These are phyloP conservation scores for Penicillium sp. DNA, from an alignment of 2,329 filamentous ascomycete species.

Conservation along the genomic window DNA sequence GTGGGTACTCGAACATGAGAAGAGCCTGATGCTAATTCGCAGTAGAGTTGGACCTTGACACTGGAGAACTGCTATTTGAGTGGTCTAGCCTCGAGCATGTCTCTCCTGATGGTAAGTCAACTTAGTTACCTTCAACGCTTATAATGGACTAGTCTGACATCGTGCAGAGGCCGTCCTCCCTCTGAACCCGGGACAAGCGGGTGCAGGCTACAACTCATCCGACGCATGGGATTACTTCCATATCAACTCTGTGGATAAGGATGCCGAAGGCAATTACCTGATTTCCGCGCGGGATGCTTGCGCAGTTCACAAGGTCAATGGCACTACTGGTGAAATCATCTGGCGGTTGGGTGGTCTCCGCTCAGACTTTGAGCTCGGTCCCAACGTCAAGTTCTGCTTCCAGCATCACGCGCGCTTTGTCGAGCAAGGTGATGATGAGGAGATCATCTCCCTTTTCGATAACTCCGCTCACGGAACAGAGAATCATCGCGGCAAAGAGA, in stretches of 20 bases:
- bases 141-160: too few species aligned
- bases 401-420: conserved; percentile 54
- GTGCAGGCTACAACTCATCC: conserved; percentile 38
- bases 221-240: conserved; percentile 55
- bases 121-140: too few species aligned
- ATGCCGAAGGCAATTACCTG: conserved; percentile 47
- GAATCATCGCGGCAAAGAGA: conserved; percentile 21
- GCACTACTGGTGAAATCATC: conserved; percentile 48
- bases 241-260: conserved; percentile 48
- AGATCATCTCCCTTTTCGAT: conserved; percentile 55
- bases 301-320: conserved; percentile 51
- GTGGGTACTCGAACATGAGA: conserved; percentile 15
- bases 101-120: too few species aligned
- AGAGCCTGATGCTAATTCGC: neutral
- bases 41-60: conserved; percentile 50
- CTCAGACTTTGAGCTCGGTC: conserved; percentile 45
- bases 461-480: conserved; percentile 51
- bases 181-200: conserved; percentile 48
- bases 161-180: conserved; percentile 28
- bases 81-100: too few species aligned
- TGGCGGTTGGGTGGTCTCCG: conserved; percentile 50
- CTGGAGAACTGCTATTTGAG: conserved; percentile 16
- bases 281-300: conserved; percentile 50
- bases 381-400: conserved; percentile 50
- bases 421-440: conserved; percentile 47